Conservation (phyloP, 2,329 filamentous ascomycete species). For the Fusarium circinatum region DNA sequence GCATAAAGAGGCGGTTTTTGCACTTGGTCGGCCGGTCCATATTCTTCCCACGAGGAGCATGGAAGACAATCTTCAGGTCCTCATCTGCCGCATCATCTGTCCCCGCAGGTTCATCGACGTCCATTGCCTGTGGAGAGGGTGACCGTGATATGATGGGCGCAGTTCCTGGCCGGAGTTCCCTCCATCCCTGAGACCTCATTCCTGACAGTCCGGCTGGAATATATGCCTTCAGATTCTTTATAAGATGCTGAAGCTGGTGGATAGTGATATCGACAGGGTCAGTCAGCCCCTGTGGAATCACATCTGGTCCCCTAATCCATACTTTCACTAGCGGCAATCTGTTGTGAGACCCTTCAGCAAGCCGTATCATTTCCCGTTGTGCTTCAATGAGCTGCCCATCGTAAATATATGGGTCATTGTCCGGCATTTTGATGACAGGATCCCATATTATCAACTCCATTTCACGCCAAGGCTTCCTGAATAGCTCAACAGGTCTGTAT, state of each 20-base stretch:
- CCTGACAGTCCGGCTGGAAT: conserved; percentile 49
- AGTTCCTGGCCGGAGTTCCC: conserved; percentile 38
- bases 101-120: conserved; percentile 18
- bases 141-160: background rate
- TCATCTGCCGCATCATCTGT: conserved; percentile 17
- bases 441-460: conserved; percentile 69
- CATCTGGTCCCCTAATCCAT: conserved; percentile 57
- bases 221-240: conserved; percentile 46
- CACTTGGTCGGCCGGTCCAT: conserved; percentile 46
- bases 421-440: conserved; percentile 44
- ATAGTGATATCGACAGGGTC: conserved; percentile 57
- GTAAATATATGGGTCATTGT: conserved; percentile 22
- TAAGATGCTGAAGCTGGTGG: conserved; percentile 48
- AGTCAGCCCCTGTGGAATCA: conserved; percentile 25
- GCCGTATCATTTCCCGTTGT: conserved; percentile 57
- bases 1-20: conserved; percentile 57
- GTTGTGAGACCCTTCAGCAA: conserved; percentile 44
- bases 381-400: conserved; percentile 55
- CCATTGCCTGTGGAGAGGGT: conserved; percentile 28
- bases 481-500: conserved; percentile 56
- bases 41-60: conserved; percentile 53
- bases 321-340: conserved; percentile 52
- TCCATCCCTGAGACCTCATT: conserved; percentile 53
- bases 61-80: conserved; percentile 55
- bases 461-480: conserved; percentile 43